phyloP scores from a whole-genome alignment of 176 grass and related monocot genomes.

The Oryza meyeriana region DNA sequence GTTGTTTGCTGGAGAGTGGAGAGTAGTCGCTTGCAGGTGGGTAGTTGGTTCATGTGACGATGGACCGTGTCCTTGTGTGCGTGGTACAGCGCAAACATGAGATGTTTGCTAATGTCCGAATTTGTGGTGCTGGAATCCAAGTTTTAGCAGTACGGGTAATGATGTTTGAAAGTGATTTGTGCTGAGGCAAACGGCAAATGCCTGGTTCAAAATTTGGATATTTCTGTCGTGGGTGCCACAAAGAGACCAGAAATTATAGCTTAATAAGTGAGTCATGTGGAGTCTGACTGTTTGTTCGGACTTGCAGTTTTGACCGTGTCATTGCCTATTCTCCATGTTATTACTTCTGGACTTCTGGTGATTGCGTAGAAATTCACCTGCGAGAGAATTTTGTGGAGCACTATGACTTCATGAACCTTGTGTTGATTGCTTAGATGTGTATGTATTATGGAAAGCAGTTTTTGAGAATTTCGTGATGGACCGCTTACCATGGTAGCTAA shows the following conservation, averaged over 20 bases:
- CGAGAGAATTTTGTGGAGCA: neutral
- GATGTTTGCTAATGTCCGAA: neutral
- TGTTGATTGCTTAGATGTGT: neutral
- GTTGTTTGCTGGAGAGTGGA: neutral
- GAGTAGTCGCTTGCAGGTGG: slow-evolving; percentile 15
- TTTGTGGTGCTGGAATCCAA: slow-evolving; percentile 3
- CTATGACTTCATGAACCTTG: neutral
- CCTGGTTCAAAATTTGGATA: neutral
- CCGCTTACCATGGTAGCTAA: neutral
- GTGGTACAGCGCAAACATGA: neutral
- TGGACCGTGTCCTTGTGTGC: neutral
- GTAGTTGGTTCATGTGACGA: neutral
- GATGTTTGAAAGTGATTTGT: slow-evolving; percentile 22
- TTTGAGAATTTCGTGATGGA: neutral
- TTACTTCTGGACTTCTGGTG: neutral
- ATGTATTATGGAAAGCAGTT: neutral
- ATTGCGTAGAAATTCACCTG: neutral
- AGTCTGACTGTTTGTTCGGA: neutral
- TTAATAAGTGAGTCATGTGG: neutral
- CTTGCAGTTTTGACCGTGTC: neutral
- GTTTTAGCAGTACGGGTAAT: neutral
- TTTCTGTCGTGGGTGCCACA: neutral
- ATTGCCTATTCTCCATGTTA: neutral
- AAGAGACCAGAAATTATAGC: neutral
- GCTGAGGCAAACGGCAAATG: neutral